Percentiles rank a stretch among this genome's conserved stretches.
Conservation (phyloP, 176 grass and related monocot species). For the Carex kokanica region DNA sequence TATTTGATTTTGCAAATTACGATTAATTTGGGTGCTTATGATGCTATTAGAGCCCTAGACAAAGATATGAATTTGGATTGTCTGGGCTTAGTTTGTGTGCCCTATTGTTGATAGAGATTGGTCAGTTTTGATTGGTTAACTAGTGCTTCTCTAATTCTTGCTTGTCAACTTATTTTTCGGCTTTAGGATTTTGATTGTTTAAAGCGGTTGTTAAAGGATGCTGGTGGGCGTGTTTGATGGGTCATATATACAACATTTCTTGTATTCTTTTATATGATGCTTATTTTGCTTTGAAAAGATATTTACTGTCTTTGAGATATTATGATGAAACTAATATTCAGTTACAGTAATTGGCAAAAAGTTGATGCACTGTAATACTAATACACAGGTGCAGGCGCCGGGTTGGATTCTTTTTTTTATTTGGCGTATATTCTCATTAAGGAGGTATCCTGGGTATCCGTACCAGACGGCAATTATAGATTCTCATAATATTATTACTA, state of each 20-base stretch:
- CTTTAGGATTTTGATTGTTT: constrained; percentile 19
- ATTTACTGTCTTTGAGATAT: background rate
- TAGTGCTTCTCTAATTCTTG: constrained; percentile 3
- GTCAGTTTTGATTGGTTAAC: background rate
- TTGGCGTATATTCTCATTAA: too few species aligned
- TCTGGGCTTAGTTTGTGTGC: background rate
- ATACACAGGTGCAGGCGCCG: too few species aligned
- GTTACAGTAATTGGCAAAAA: too few species aligned
- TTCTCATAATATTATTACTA: background rate
- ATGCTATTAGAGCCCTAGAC: background rate
- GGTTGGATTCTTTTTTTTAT: too few species aligned
- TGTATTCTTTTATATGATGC: constrained; percentile 31
- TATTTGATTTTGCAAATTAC: background rate
- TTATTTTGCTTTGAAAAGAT: constrained; percentile 16
- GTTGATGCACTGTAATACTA: too few species aligned
- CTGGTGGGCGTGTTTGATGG: background rate
- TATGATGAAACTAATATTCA: background rate
- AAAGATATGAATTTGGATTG: background rate
- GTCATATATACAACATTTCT: constrained; percentile 27
- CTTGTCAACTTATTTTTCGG: constrained; percentile 17
- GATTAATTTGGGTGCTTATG: constrained; percentile 6
- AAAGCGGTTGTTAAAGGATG: background rate
- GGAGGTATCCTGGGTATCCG: too few species aligned
- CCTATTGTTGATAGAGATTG: constrained; percentile 1
- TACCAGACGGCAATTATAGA: too few species aligned